A percentile compares a stretch with the other conserved stretches of the same genome.
Conservation (phyloP, 1,139 yeast species). For the Geotrichum europaeum region DNA sequence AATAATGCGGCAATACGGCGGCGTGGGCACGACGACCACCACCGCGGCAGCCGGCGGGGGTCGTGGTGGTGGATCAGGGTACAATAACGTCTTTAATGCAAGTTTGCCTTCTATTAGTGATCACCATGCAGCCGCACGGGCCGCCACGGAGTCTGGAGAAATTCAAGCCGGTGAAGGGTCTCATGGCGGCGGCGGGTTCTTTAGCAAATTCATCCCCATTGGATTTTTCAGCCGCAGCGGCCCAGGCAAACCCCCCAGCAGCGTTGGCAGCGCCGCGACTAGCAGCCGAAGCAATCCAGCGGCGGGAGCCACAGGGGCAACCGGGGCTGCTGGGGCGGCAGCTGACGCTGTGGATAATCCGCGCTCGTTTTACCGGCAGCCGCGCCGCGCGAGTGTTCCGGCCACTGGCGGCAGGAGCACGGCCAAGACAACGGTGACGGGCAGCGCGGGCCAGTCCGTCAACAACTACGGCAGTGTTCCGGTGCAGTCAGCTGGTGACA, state of each 20-base stretch:
- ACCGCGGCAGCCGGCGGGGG: background rate
- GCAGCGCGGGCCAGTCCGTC: background rate
- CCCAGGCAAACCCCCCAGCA: background rate
- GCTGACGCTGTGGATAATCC: constrained; percentile 1
- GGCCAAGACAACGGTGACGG: background rate
- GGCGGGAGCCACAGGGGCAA: constrained; percentile 6
- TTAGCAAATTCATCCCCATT: background rate
- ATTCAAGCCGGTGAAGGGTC: background rate
- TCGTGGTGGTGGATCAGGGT: background rate
- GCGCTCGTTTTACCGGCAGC: constrained; percentile 9
- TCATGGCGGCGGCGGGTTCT: background rate
- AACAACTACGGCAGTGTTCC: background rate
- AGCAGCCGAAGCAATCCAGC: constrained; percentile 1
- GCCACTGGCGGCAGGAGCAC: constrained; percentile 1
- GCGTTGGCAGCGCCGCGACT: background rate
- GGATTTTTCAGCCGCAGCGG: background rate
- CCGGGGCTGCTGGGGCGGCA: constrained; percentile 1
- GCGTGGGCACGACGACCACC: background rate
- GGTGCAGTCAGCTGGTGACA: background rate
- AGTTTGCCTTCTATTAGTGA: constrained; percentile 15
- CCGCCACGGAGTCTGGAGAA: constrained; percentile 8
- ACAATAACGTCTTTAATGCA: background rate
- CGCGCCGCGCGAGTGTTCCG: background rate
- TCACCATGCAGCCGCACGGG: constrained; percentile 14
- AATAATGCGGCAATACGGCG: constrained; percentile 5